Base-by-base conservation (phyloP, 163 green algal genomes). In the Scenedesmus sp. region DNA sequence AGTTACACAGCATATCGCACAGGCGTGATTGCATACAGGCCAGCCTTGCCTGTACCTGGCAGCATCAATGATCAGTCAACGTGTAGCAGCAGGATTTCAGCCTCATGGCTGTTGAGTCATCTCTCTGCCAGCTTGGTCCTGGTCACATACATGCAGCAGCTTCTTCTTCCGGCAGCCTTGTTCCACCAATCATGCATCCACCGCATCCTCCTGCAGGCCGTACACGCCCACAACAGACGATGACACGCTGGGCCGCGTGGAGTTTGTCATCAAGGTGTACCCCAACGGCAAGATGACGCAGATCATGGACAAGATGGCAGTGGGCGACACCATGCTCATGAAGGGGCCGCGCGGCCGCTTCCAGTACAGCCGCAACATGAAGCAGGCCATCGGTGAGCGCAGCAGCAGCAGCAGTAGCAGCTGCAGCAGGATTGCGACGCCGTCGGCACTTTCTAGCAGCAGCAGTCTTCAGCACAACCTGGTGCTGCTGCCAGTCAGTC, bases 231-330 rank as follows among this genome's bases (percentile, higher is more conserved):
- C 97, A 7, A 97, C 96, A 0, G 96, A 97, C 76, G 95, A 97
- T 82, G 94, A 97, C 54, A 57, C 66, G 66, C 93, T 96, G 46
- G 98, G 98, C 3, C 94, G 95, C 57, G 97, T 99, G 0, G 98
- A 99, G 76, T 99, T 99, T 90, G 97, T 99, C 26, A 98, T 99
- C 93, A 99, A 99, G 95, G 87, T 99, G 2, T 99, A 99, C 88
- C 95, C 96, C 0, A 84, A 97, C 56, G 97, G 97, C 82, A 95
- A 96, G 74, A 98, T 97, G 96, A 95, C 96, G 7, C 97, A 99
- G 95, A 93, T 97, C 56, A 88, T 99, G 55, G 95, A 98, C 86
- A 94, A 93, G 54, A 90, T 99, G 84, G 74, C 96, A n/a, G 90
- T 99, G 18, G 97, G 98, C 1, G 96, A 99, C 82, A 97, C 82